phyloP scores from a whole-genome alignment of 2,329 filamentous ascomycete genomes.

The Diaporthe destruens region DNA sequence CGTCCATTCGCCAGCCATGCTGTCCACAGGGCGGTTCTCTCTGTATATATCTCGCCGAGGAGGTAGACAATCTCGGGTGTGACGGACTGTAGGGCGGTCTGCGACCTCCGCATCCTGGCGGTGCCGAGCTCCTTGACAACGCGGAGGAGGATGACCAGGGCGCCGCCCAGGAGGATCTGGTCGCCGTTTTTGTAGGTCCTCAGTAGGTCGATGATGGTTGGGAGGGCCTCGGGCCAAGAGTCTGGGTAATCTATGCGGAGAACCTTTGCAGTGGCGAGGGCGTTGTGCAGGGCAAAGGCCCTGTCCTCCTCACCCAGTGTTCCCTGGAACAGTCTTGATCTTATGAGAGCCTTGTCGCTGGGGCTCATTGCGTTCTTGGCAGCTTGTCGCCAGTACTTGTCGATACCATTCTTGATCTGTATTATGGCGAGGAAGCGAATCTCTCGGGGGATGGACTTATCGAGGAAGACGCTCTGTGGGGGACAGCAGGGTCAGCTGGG shows the following conservation, averaged over 20 bases:
- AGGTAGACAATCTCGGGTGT: slow-evolving; percentile 88
- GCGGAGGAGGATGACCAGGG: slow-evolving; percentile 82
- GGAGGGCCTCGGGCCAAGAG: slow-evolving; percentile 80
- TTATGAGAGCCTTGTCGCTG: slow-evolving; percentile 82
- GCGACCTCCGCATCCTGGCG: slow-evolving; percentile 79
- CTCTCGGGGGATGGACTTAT: slow-evolving; percentile 80
- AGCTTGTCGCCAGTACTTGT: slow-evolving; percentile 86
- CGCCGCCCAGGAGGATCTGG: slow-evolving; percentile 76
- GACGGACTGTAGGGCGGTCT: slow-evolving; percentile 80
- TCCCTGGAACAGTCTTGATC: slow-evolving; percentile 79
- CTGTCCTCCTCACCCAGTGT: slow-evolving; percentile 82
- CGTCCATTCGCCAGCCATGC: slow-evolving; percentile 68
- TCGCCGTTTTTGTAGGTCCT: slow-evolving; percentile 69
- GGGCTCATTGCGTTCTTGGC: slow-evolving; percentile 75
- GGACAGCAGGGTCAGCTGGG: not conserved
- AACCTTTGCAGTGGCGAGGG: slow-evolving; percentile 88
- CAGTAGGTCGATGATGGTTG: slow-evolving; percentile 73
- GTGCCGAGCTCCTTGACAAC: slow-evolving; percentile 92
- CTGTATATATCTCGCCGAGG: slow-evolving; percentile 81
- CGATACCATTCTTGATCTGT: slow-evolving; percentile 95
- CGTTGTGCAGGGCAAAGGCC: slow-evolving; percentile 86
- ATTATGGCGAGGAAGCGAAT: slow-evolving; percentile 92
- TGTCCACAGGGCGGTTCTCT: slow-evolving; percentile 79
- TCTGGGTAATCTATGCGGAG: slow-evolving; percentile 89
- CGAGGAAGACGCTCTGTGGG: slow-evolving; percentile 78